Evolutionary conservation across 139 green algal genomes (phyloP).

Genomic region (Marvania coccoides): DNA sequence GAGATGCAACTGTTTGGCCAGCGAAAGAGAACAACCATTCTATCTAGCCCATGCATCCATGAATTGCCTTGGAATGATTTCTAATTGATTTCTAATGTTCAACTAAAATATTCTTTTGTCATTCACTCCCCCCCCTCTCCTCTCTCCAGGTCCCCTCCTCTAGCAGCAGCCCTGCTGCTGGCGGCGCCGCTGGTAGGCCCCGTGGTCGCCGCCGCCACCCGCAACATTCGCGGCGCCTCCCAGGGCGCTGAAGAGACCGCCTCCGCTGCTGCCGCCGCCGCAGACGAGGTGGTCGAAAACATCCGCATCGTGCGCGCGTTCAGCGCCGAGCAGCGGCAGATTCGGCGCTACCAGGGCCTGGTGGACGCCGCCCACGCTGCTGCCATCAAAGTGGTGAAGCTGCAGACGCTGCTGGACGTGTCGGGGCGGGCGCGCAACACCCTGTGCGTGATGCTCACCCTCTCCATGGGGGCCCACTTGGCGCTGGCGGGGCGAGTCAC

Average conservation of each 20-base stretch:
- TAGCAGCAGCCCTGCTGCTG: conserved; percentile 17
- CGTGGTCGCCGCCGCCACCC: background rate
- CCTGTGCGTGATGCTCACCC: conserved; percentile 24
- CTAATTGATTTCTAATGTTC: no score
- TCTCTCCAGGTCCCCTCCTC: conserved; percentile 8
- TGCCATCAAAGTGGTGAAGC: background rate
- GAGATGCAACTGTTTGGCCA: no score
- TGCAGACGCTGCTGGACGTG: conserved; percentile 20
- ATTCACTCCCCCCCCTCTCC: no score
- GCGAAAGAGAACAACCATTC: no score
- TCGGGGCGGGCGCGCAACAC: conserved; percentile 23
- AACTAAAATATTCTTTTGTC: no score
- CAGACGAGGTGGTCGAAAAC: conserved; percentile 28
- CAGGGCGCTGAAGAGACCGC: conserved; percentile 3
- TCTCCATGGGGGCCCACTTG: conserved; percentile 21
- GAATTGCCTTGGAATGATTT: no score
- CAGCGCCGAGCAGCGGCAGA: conserved; percentile 13
- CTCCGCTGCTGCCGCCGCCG: background rate
- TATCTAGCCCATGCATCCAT: no score
- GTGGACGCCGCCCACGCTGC: background rate
- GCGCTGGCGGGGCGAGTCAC: conserved; percentile 9
- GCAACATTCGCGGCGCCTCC: conserved; percentile 1
- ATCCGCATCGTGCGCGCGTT: conserved; percentile 8
- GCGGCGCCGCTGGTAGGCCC: conserved; percentile 20
- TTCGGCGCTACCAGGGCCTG: conserved; percentile 10